A percentile compares a stretch with the other conserved stretches of the same genome.
Conservation (phyloP, 2,329 filamentous ascomycete species). For the Pseudocercospora eumusae region DNA sequence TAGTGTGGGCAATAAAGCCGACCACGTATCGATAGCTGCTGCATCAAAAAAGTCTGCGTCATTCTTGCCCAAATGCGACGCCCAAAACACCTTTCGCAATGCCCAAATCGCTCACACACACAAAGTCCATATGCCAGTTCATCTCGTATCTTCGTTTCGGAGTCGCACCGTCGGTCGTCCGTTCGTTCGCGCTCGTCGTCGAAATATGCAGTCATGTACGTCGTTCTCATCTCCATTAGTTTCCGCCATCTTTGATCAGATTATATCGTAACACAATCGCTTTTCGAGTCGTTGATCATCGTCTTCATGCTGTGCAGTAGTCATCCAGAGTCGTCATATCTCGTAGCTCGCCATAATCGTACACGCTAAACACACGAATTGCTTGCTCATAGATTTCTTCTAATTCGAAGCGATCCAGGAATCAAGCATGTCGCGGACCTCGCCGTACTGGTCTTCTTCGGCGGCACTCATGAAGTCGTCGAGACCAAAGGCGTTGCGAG, state of each 20-base stretch:
- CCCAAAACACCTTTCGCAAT: neutral
- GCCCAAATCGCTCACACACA: neutral
- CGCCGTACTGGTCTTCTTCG: conserved; percentile 26
- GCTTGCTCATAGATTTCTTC: neutral
- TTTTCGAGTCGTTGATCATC: neutral
- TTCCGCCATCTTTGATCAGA: neutral
- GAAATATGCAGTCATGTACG: conserved; percentile 13
- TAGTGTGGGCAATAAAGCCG: neutral
- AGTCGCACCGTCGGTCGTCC: neutral
- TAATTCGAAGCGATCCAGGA: conserved; percentile 28
- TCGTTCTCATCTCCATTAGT: neutral
- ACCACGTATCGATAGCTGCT: neutral
- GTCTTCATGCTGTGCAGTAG: conserved; percentile 7
- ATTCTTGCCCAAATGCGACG: neutral
- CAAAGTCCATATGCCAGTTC: neutral
- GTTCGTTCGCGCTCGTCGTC: neutral
- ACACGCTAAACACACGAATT: conserved; percentile 1
- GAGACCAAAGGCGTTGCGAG: conserved; percentile 53
- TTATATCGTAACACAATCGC: conserved; percentile 10
- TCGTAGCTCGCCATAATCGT: conserved; percentile 6
- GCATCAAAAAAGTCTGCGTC: neutral
- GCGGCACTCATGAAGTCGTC: conserved; percentile 25
- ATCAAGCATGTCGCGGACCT: conserved; percentile 31
- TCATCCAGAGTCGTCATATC: conserved; percentile 7
- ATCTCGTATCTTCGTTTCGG: conserved; percentile 3